Evolutionary conservation across 2,329 filamentous ascomycete genomes (phyloP).

Genomic region (Monosporascus sp.): DNA sequence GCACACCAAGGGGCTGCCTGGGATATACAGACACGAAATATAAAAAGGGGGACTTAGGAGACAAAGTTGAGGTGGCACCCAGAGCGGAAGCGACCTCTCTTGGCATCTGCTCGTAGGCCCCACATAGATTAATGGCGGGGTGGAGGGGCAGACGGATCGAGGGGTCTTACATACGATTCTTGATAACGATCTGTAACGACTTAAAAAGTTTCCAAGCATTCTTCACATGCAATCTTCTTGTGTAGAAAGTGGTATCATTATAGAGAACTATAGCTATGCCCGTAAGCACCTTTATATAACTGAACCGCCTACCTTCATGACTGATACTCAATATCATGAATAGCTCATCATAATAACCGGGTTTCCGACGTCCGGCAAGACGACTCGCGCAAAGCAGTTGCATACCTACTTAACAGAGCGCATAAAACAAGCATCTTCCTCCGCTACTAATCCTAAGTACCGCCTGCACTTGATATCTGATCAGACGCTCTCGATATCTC

Average conservation of each 20-base stretch:
- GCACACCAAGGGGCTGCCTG: no score
- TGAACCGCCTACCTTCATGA: neutral
- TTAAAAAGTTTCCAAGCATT: neutral
- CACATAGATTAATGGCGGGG: neutral
- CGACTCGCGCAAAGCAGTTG: conserved; percentile 61
- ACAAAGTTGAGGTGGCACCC: no score
- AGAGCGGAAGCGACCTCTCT: neutral
- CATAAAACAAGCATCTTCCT: conserved; percentile 35
- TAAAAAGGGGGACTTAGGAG: no score
- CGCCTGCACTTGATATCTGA: conserved; percentile 72
- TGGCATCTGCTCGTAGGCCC: neutral
- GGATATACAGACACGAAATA: no score
- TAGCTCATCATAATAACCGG: conserved; percentile 64
- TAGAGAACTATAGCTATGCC: neutral
- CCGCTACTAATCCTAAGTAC: conserved; percentile 37
- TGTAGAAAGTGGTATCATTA: no score
- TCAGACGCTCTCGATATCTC: conserved; percentile 62
- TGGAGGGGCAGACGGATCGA: neutral
- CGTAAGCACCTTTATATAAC: neutral
- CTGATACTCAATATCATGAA: conserved; percentile 1
- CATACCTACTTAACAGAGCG: conserved; percentile 56
- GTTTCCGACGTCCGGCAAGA: conserved; percentile 64
- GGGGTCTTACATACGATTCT: neutral
- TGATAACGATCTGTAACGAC: neutral
- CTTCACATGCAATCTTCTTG: neutral